Percentiles rank a stretch among this genome's conserved stretches.
phyloP scores from a whole-genome alignment of 1,284 basidiomycete genomes.

The Singerocomus inundabilis region DNA sequence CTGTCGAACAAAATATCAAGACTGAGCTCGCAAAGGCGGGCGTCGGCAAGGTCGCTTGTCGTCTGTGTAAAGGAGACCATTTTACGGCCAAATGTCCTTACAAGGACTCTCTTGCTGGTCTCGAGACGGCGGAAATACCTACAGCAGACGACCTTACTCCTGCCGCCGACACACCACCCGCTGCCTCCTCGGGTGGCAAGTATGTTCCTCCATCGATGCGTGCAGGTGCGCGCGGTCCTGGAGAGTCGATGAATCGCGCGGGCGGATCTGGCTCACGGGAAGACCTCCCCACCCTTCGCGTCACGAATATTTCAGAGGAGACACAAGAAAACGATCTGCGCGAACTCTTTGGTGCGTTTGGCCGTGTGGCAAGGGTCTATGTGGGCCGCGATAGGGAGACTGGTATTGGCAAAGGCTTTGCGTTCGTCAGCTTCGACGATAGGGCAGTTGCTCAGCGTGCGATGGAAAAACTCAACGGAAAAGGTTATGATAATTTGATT shows the following conservation, averaged over 20 bases:
- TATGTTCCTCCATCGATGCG: conserved; percentile 95
- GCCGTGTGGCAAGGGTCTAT: conserved; percentile 86
- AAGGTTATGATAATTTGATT: conserved; percentile 88
- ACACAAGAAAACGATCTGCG: conserved; percentile 94
- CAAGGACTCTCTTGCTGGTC: conserved; percentile 87
- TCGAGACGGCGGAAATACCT: conserved; percentile 58
- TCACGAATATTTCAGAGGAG: conserved; percentile 97
- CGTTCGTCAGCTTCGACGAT: conserved; percentile 93
- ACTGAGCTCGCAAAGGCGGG: conserved; percentile 67
- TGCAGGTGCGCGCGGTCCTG: conserved; percentile 64
- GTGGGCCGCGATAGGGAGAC: conserved; percentile 96
- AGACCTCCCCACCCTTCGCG: conserved; percentile 94
- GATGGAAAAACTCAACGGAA: conserved; percentile 91
- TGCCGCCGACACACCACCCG: conserved; percentile 39
- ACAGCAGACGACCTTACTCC: conserved; percentile 53
- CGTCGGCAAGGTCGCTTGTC: conserved; percentile 87
- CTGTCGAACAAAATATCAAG: conserved; percentile 73
- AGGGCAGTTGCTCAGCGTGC: conserved; percentile 80
- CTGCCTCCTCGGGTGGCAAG: conserved; percentile 60
- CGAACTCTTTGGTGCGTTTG: conserved; percentile 85
- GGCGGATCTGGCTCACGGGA: conserved; percentile 59
- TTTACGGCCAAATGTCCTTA: conserved; percentile 99
- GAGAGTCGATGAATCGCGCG: conserved; percentile 77
- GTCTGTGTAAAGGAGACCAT: conserved; percentile 95
- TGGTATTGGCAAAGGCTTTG: conserved; percentile 93